Base-by-base conservation (phyloP, 805 yeast genomes). In the Suhomyces sp. region DNA sequence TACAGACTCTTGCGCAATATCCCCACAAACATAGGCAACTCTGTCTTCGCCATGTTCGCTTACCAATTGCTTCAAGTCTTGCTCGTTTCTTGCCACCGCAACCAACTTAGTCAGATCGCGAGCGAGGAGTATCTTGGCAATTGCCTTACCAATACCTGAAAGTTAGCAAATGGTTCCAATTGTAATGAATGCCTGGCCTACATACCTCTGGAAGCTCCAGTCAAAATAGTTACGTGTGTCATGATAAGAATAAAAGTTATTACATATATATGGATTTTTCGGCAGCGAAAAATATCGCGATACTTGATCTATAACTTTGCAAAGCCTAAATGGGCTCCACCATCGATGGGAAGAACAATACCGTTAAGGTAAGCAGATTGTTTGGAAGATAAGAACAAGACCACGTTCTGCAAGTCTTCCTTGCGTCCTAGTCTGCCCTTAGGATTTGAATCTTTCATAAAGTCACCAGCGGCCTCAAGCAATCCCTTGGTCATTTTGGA, bases 61-160 rank as follows among this genome's bases (percentile, higher is more conserved):
- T 20, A 71, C 74, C 47, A 85, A 65, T 33, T 71, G 64, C 20
- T 69, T 61, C 52, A 89, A 64, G 1, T 78, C 73, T 0, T 67
- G 72, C 44, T 72, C 76, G 3, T 88, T 75, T 59, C 97, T 80
- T 0, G 97, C 92, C 25, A 89, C 81, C 0, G 90, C 90, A 10
- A 88, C 79, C 4, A 88, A 80, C 37, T 73, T 72, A 47, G 68
- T 61, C 19, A 50, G 47, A 1, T 80, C 65, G 12, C 58, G 50
- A 22, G 63, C 56, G 0, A 71, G 58, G 1, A 91, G 68, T 17
- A 81, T 68, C 13, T 72, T 60, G 37, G 86, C 89, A 57, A 87
- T 83, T 0, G 91, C 79, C n/a, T 77, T 80, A 2, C 99, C 99
- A 61, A 93, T 86, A 4, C 97, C 96, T 73, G 46, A 6, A 33